Base-by-base conservation (phyloP, 192 early-diverging fungal species). In the Entomortierella parvispora region DNA sequence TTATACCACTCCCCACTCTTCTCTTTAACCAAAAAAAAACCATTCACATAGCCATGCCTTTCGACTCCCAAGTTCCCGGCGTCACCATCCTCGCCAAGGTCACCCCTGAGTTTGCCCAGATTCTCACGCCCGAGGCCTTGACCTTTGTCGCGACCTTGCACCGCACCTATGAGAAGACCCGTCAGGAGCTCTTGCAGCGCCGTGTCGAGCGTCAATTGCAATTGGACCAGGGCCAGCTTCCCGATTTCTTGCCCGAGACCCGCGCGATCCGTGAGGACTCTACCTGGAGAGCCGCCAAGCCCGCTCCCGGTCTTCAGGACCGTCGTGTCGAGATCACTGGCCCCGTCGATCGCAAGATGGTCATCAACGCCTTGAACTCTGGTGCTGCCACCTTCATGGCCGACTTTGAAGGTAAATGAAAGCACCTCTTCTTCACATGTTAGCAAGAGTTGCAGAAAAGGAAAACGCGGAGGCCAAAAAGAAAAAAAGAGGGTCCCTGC, bases 321-420 rank as follows among this genome's bases (percentile, higher is more conserved):
- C 90, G 97, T 48, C 90, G 95, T 56, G 97, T 99, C 58, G 97
- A 99, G 83, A 99, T 99, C 82, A 99, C 95, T 45, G 95, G 97
- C 25, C 97, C 97, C 8, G 95, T 97, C 47, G 95, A 97, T 85
- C 91, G 97, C 79, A 99, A 99, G 84, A 98, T 98, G 97, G 95
- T 98, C 76, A 98, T 98, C 81, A 98, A 98, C 66, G 97, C 97
- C 51, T 88, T 98, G 71, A 98, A 97, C 86, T 93, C 94, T 37
- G 95, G 93, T 2, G 92, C 97, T 32, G 82, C 84, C 58, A 97
- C 95, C 23, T 98, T 93, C 83, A 98, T 98, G 97, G 97, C 97
- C 33, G 97, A 98, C 84, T 96, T 98, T 81, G 97, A 98, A 46
- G 68, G 79, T 80, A 67, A 50, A 15, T 61, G 23, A 32, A 56